A percentile compares a stretch with the other conserved stretches of the same genome.
Evolutionary conservation across 192 early-diverging fungal species (phyloP).

Genomic region (Podila clonocystis): DNA sequence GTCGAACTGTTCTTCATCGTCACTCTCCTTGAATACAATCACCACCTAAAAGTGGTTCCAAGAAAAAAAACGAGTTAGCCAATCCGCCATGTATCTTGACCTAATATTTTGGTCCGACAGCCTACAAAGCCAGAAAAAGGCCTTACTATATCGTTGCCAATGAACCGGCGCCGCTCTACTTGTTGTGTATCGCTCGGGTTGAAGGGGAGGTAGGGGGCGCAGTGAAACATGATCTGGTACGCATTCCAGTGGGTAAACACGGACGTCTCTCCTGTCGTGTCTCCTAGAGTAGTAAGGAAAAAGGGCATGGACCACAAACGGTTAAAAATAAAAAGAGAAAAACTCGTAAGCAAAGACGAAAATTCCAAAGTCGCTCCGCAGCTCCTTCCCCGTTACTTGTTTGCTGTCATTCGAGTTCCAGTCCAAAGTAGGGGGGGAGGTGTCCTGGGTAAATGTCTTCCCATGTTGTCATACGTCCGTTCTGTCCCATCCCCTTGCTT

Average conservation of each 20-base stretch:
- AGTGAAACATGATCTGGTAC: slow-evolving; percentile 85
- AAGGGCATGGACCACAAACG: background rate
- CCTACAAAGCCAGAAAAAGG: slow-evolving; percentile 58
- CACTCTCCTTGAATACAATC: slow-evolving; percentile 37
- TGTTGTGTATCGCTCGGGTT: slow-evolving; percentile 68
- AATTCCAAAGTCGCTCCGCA: no score
- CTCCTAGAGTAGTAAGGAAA: slow-evolving; percentile 48
- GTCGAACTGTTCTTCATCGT: slow-evolving; percentile 46
- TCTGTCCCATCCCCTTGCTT: no score
- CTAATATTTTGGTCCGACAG: background rate
- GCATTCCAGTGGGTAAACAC: slow-evolving; percentile 76
- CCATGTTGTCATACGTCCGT: no score
- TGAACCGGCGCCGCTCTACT: slow-evolving; percentile 74
- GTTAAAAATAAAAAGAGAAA: no score
- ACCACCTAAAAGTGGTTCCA: slow-evolving; percentile 17
- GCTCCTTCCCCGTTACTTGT: background rate
- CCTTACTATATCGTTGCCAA: slow-evolving; percentile 82
- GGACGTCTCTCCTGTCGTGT: slow-evolving; percentile 72
- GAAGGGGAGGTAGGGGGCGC: slow-evolving; percentile 71
- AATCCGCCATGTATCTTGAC: background rate
- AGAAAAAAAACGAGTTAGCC: background rate
- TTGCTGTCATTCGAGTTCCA: background rate
- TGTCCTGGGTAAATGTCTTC: no score
- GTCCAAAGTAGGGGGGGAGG: no score
- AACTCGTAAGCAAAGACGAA: no score